Evolutionary conservation across 2,329 filamentous ascomycete genomes (phyloP), one percentile per base, ranked within the genome.

Genomic region (Clarireedia hainanense): DNA sequence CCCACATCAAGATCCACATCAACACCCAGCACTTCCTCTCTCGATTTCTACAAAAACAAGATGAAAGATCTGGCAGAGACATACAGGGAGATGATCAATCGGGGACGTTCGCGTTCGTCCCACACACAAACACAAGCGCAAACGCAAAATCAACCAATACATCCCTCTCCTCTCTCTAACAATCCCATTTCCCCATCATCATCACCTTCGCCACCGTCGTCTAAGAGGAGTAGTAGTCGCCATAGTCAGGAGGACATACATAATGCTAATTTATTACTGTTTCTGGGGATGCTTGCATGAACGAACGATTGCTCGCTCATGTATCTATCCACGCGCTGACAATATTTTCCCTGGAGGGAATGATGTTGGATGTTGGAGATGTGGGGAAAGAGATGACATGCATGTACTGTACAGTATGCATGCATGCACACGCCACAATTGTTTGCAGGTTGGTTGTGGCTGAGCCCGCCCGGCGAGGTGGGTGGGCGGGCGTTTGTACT

Each of bases 221-320:
- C 4, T 10, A 14, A 2, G 14, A 46, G 26, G 7, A 36, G 20
- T 17, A 20, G n/a, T 15, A 30, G 36, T 20, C 51, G 43, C 37
- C 34, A 20, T 14, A 39, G 30, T 40, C 23, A 30, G 20, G 30
- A 48, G n/a, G 34, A 48, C 7, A 40, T 53, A 10, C 36, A 27
- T 7, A 23, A 48, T 48, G 43, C 43, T 15, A 53, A 40, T 14
- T 36, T 53, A n/a, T 2, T 53, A 9, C 30, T 53, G 17, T 34
- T 53, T 27, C 40, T 53, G 17, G 17, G 4, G 14, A 30, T 53
- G 51, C 15, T 48, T 39, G 43, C 26, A 53, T 53, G 5, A 53
- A 20, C 20, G 20, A 20, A 20, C 20, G 20, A 20, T 20, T 20
- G 20, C 20, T 20, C 20, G 20, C 20, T 20, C 20, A 20, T 20